phyloP scores from a whole-genome alignment of 352 stramenopile genomes.

The Thalassiosira exigua region DNA sequence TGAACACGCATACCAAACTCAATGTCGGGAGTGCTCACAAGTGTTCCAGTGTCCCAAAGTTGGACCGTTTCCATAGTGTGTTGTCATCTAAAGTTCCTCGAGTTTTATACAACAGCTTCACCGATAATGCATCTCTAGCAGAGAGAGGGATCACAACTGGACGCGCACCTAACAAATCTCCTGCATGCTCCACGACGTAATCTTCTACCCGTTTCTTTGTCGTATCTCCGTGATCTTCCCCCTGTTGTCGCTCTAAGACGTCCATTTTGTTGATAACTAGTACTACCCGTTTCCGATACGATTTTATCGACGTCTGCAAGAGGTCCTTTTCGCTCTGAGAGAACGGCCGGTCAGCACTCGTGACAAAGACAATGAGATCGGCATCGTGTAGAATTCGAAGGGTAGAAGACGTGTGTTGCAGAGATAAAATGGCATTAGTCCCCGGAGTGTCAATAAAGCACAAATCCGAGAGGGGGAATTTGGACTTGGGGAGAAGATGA shows the following conservation, averaged over 20 bases:
- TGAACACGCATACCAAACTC: neutral
- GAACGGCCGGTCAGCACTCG: constrained; percentile 80
- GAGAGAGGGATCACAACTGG: constrained; percentile 71
- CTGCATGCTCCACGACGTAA: constrained; percentile 74
- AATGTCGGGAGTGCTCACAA: constrained; percentile 27
- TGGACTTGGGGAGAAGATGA: constrained; percentile 28
- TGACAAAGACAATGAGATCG: constrained; percentile 84
- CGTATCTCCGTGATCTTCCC: constrained; percentile 66
- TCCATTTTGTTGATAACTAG: constrained; percentile 85
- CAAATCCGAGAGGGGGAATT: constrained; percentile 68
- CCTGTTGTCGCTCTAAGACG: constrained; percentile 65
- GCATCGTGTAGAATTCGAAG: constrained; percentile 72
- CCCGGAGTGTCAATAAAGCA: constrained; percentile 82
- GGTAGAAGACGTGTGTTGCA: constrained; percentile 75
- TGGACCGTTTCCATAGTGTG: constrained; percentile 67
- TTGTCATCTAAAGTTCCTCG: neutral
- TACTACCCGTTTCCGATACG: constrained; percentile 75
- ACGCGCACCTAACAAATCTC: constrained; percentile 70
- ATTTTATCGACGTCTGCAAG: constrained; percentile 67
- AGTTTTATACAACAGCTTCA: constrained; percentile 38
- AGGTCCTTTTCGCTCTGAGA: constrained; percentile 72
- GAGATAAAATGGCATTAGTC: constrained; percentile 74
- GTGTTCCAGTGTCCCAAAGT: constrained; percentile 73
- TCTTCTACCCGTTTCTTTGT: constrained; percentile 71
- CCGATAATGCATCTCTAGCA: constrained; percentile 46